Evolutionary conservation across 23 red algal genomes (phyloP).

Genomic region (Gracilaria domingensis): DNA sequence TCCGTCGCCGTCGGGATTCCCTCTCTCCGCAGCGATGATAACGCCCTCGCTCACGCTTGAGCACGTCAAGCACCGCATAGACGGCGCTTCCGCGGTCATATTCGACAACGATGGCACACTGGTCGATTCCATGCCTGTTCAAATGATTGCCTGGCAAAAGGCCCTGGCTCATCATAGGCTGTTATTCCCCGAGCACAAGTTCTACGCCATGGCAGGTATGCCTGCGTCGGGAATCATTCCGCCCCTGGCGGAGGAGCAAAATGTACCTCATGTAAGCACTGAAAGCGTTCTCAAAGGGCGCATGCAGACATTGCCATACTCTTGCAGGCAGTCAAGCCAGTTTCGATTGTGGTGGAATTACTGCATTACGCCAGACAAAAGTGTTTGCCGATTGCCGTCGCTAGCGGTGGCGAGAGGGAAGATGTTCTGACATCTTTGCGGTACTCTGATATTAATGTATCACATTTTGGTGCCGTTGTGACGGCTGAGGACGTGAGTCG

Average conservation of each 20-base stretch:
- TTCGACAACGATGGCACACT: conserved; percentile 85
- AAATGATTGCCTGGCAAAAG: conserved; percentile 39
- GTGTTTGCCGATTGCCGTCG: conserved; percentile 53
- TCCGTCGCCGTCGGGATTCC: no score
- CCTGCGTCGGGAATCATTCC: conserved; percentile 68
- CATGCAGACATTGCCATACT: background rate
- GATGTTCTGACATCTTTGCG: conserved; percentile 45
- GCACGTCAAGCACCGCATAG: conserved; percentile 1
- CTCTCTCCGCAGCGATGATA: background rate
- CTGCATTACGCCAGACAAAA: conserved; percentile 33
- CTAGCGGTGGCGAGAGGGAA: conserved; percentile 55
- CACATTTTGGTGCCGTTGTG: conserved; percentile 55
- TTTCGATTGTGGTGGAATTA: conserved; percentile 45
- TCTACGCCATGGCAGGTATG: conserved; percentile 69
- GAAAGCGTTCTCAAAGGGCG: conserved; percentile 32
- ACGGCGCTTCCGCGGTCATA: conserved; percentile 53
- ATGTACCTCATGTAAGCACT: background rate
- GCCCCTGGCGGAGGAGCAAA: conserved; percentile 22
- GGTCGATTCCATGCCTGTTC: conserved; percentile 74
- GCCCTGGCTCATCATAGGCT: conserved; percentile 44
- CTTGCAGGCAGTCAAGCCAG: conserved; percentile 6
- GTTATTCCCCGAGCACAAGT: conserved; percentile 42
- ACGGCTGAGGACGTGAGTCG: conserved; percentile 59
- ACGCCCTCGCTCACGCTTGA: conserved; percentile 7
- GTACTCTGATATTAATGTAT: conserved; percentile 35